phyloP scores from a whole-genome alignment of 345 rosid species.

The Geranium rotundifolium region DNA sequence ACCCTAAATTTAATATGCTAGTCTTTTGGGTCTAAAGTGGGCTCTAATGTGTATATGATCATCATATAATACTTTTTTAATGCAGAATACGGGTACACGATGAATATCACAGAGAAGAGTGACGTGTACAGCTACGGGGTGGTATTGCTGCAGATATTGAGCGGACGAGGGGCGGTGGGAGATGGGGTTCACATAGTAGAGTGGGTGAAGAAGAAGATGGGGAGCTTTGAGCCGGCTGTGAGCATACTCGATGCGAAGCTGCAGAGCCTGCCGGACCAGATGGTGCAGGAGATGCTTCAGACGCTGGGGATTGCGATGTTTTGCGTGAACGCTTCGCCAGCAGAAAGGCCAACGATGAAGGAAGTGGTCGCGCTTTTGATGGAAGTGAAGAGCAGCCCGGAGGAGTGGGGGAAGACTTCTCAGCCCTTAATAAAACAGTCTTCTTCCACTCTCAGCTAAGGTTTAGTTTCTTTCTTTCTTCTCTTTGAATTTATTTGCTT shows the following conservation, averaged over 20 bases:
- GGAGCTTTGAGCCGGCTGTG: conserved; percentile 78
- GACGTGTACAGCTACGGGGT: conserved; percentile 92
- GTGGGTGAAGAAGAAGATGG: conserved; percentile 96
- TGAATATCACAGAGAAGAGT: conserved; percentile 93
- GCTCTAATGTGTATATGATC: no score
- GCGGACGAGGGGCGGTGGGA: conserved; percentile 76
- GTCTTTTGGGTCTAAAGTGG: no score
- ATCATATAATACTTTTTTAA: background rate
- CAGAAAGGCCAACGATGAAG: conserved; percentile 86
- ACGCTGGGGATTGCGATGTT: conserved; percentile 89
- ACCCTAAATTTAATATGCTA: no score
- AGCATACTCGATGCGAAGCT: conserved; percentile 69
- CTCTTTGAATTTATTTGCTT: background rate
- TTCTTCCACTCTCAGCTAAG: conserved; percentile 40
- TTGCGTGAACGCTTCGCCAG: conserved; percentile 83
- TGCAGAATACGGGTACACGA: conserved; percentile 92
- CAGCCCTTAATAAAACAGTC: conserved; percentile 86
- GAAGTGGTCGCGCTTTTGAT: conserved; percentile 80
- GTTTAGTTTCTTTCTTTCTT: background rate
- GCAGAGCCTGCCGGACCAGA: conserved; percentile 74
- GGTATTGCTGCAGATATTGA: conserved; percentile 76
- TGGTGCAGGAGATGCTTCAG: conserved; percentile 94
- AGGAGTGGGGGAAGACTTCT: conserved; percentile 85
- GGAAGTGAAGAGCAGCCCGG: conserved; percentile 86
- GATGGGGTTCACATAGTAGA: conserved; percentile 86